Evolutionary conservation across 1,139 yeast genomes (phyloP), one percentile per base, ranked within the genome.

Genomic region (Saccharomyces hybrid): DNA sequence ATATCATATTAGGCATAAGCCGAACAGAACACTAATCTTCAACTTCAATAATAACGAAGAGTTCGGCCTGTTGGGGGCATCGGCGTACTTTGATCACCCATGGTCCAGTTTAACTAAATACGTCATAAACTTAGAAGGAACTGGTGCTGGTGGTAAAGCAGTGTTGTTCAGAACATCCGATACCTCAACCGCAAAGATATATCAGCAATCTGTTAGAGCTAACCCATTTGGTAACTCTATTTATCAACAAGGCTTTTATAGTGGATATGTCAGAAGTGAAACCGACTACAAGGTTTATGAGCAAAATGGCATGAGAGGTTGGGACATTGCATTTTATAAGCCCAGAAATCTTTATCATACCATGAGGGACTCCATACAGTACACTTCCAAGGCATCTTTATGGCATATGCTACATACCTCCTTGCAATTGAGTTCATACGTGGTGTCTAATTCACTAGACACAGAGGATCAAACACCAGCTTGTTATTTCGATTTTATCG

Each of bases 81-180:
- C 79, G 52, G 80, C 88, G 0, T 90, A 89, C 65, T 73, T 87
- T 56, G 68, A 75, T 42, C 96, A 90, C 67, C 84, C 87, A 14
- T 89, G 96, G 95, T 77, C 81, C 32, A 71, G 78, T 51, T 71
- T 78, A 14, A 82, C 86, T 2, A 76, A 76, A 48, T 85, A 80
- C 61, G 87, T 91, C 60, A 76, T 91, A 62, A 91, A 91, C 66
- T 74, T 91, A 60, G 98, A 91, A 74, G 97, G 97, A n/a, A 88
- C 96, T 0, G 97, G 97, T 2, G 88, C 95, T 3, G 96, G 96
- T 28, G 96, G 96, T 5, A 82, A 87, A 58, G 91, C 96, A 0
- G 78, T 88, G 42, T 73, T 91, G 49, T 89, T 91, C 70, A 78
- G 97, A 69, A 84, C 93, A 16, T 83, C 96, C 0, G 96, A 91